A percentile compares a stretch with the other conserved stretches of the same genome.
Evolutionary conservation across 2,329 filamentous ascomycete genomes (phyloP).

Genomic region (Botrytis squamosa): DNA sequence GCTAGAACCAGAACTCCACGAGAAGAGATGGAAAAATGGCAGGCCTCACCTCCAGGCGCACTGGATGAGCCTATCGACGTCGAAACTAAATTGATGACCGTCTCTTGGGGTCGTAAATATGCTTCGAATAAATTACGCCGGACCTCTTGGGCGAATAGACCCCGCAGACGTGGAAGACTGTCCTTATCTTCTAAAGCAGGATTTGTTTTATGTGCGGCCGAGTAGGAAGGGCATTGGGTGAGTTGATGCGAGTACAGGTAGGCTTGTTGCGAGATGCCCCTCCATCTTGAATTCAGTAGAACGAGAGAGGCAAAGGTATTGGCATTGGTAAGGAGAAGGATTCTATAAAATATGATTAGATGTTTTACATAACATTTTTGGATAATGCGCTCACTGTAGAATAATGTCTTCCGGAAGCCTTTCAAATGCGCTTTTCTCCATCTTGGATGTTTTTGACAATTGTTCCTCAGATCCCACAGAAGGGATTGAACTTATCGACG

Average conservation of each 20-base stretch:
- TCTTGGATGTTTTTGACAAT: slow-evolving; percentile 6
- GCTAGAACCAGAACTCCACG: slow-evolving; percentile 73
- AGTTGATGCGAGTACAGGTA: slow-evolving; percentile 64
- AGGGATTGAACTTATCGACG: slow-evolving; percentile 17
- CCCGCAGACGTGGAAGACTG: slow-evolving; percentile 59
- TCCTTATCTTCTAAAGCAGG: slow-evolving; percentile 45
- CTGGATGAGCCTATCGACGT: slow-evolving; percentile 82
- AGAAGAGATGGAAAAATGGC: slow-evolving; percentile 79
- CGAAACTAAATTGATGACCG: slow-evolving; percentile 76
- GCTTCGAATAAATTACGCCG: slow-evolving; percentile 77
- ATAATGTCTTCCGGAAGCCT: slow-evolving; percentile 68
- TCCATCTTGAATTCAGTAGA: slow-evolving; percentile 65
- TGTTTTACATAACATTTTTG: neutral
- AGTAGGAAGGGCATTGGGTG: slow-evolving; percentile 58
- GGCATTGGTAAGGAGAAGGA: slow-evolving; percentile 58
- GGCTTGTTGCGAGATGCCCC: slow-evolving; percentile 60
- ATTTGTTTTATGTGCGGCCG: slow-evolving; percentile 46
- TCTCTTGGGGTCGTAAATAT: slow-evolving; percentile 68
- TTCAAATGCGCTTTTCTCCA: slow-evolving; percentile 44
- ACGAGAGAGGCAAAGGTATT: slow-evolving; percentile 66
- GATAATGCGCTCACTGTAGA: slow-evolving; percentile 55
- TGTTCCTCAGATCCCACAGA: slow-evolving; percentile 1
- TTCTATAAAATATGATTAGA: slow-evolving; percentile 45
- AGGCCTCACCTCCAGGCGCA: slow-evolving; percentile 76
- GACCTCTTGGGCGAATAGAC: slow-evolving; percentile 65